phyloP scores from a whole-genome alignment of 2,329 filamentous ascomycete species.

The Trichoderma sp. region DNA sequence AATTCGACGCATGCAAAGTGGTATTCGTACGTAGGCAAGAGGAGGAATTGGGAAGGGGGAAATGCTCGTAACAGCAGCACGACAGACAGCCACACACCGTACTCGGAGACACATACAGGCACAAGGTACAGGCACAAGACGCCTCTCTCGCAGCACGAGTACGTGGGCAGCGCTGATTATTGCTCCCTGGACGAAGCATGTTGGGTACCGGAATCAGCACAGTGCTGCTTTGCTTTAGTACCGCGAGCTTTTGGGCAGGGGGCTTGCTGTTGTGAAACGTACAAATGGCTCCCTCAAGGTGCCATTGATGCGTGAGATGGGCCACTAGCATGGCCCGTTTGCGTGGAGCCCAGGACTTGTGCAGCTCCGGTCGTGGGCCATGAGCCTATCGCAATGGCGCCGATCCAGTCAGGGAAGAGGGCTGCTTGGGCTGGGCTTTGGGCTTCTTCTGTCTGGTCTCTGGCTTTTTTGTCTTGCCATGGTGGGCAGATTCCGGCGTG shows the following conservation, averaged over 20 bases:
- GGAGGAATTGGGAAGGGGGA: not conserved
- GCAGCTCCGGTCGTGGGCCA: not conserved
- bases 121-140: not conserved
- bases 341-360: slow-evolving; percentile 1
- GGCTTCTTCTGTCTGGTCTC: not conserved
- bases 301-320: slow-evolving; percentile 8
- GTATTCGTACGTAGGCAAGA: not conserved
- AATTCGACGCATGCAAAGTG: not conserved
- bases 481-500: not conserved
- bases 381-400: slow-evolving; percentile 1
- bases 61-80: not conserved
- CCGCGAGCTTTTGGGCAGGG: not conserved
- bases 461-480: not conserved
- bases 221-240: not conserved
- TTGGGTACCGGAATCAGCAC: not conserved
- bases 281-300: slow-evolving; percentile 15
- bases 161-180: not conserved
- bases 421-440: slow-evolving; percentile 2
- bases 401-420: not conserved
- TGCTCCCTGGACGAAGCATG: not conserved
- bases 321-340: not conserved
- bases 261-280: slow-evolving; percentile 10
- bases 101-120: not conserved
- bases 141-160: not conserved
- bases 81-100: not conserved